Percentiles rank a stretch among this genome's conserved stretches.
Conservation (phyloP, 495 filamentous ascomycete genomes). For the Immersiella caudata region DNA sequence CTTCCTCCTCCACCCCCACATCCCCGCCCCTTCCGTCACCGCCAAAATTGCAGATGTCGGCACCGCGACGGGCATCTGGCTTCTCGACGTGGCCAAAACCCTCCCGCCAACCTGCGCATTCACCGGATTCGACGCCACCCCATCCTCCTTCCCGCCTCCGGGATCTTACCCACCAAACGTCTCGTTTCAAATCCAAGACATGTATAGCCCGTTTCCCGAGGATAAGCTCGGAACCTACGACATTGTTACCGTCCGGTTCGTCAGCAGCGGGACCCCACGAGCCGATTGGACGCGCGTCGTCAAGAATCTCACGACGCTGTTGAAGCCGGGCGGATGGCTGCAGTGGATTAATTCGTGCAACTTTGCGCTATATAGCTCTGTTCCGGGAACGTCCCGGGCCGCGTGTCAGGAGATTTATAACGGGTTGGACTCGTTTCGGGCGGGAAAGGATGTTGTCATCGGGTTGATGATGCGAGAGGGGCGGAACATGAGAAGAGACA, state of each 20-base stretch:
- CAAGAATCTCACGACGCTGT: conserved; percentile 27
- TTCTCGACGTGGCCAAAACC: conserved; percentile 36
- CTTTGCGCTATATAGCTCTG: conserved; percentile 20
- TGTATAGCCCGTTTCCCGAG: conserved; percentile 38
- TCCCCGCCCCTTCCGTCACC: conserved; percentile 8
- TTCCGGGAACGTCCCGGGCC: conserved; percentile 18
- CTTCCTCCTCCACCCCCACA: conserved; percentile 27
- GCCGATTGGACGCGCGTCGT: conserved; percentile 30
- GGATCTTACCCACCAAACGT: conserved; percentile 37
- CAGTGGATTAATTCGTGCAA: conserved; percentile 38
- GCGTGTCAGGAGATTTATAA: conserved; percentile 25
- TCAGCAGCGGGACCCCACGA: conserved; percentile 35
- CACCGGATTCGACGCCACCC: conserved; percentile 45
- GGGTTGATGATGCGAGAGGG: conserved; percentile 25
- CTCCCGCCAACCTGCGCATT: conserved; percentile 36
- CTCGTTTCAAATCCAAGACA: conserved; percentile 37
- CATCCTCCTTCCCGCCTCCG: conserved; percentile 36
- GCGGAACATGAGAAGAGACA: conserved; percentile 5
- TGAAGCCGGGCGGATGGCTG: conserved; percentile 37
- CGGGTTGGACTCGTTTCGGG: conserved; percentile 18
- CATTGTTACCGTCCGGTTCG: conserved; percentile 44
- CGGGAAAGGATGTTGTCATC: conserved; percentile 10
- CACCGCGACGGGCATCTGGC: conserved; percentile 34
- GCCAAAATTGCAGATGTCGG: conserved; percentile 32
- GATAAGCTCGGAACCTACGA: conserved; percentile 41